Conservation (phyloP, 257 asterid genomes). For the Phtheirospermum japonicum region DNA sequence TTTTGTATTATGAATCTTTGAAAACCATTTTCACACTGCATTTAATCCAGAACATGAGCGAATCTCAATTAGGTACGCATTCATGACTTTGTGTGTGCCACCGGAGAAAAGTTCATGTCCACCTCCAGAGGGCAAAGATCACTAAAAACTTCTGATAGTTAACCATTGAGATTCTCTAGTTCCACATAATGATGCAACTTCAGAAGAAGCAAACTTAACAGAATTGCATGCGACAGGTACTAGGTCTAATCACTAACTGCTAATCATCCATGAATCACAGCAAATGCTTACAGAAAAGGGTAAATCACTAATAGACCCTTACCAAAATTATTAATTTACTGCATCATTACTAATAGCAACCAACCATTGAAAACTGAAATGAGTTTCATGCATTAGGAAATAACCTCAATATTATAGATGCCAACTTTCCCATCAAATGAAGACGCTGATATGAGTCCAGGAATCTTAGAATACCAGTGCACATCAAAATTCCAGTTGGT, state of each 20-base stretch:
- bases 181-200: conserved; percentile 1
- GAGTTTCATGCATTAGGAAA: conserved; percentile 25
- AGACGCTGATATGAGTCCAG: conserved; percentile 94
- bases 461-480: conserved; percentile 92
- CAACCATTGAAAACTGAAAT: conserved; percentile 7
- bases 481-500: conserved; percentile 96
- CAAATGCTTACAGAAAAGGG: conserved; percentile 2
- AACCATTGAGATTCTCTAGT: conserved; percentile 1
- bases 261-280: conserved; percentile 5
- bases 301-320: not conserved
- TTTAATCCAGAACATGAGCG: conserved; percentile 10
- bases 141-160: conserved; percentile 2
- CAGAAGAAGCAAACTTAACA: not conserved
- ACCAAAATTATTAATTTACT: conserved; percentile 5
- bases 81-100: not conserved
- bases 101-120: conserved; percentile 5
- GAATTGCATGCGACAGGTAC: not conserved
- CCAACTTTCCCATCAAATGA: conserved; percentile 98
- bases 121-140: conserved; percentile 19
- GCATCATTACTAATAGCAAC: conserved; percentile 7
- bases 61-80: conserved; percentile 3
- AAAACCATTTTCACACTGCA: conserved; percentile 18
- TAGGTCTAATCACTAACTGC: conserved; percentile 20
- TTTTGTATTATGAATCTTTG: conserved; percentile 5
- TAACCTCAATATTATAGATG: conserved; percentile 88